phyloP scores from a whole-genome alignment of 768 basidiomycete species.

The Xerocomus spinulosus region DNA sequence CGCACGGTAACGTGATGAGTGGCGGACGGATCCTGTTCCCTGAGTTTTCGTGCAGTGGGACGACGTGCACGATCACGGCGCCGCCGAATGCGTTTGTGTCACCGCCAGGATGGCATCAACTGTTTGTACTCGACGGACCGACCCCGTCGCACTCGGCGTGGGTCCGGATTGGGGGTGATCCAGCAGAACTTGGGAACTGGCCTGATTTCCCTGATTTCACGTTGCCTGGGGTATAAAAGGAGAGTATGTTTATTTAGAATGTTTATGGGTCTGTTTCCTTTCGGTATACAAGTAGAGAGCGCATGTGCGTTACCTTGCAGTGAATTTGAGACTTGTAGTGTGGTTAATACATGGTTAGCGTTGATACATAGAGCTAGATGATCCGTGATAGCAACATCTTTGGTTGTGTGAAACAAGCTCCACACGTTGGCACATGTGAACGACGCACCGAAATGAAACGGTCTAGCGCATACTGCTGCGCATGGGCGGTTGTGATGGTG shows the following conservation, averaged over 20 bases:
- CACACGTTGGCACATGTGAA: too few relatives aligned
- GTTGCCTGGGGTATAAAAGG: constrained; percentile 59
- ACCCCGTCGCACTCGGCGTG: constrained; percentile 72
- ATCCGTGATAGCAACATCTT: too few relatives aligned
- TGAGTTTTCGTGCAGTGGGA: constrained; percentile 61
- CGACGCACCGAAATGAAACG: too few relatives aligned
- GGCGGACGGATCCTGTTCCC: constrained; percentile 71
- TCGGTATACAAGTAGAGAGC: too few relatives aligned
- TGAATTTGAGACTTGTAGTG: too few relatives aligned
- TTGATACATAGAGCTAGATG: too few relatives aligned
- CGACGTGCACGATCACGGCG: constrained; percentile 70
- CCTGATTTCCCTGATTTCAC: constrained; percentile 66
- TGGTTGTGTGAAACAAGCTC: too few relatives aligned
- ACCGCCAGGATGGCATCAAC: constrained; percentile 73
- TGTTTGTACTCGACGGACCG: constrained; percentile 74
- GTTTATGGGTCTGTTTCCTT: too few relatives aligned
- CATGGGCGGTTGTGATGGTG: constrained; percentile 24
- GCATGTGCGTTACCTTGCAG: too few relatives aligned
- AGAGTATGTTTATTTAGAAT: too few relatives aligned
- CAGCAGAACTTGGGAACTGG: constrained; percentile 66
- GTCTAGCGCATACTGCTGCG: neutral
- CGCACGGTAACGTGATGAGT: constrained; percentile 71
- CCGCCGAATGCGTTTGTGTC: constrained; percentile 65
- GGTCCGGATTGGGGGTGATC: constrained; percentile 80
- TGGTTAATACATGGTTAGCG: too few relatives aligned